phyloP scores from a whole-genome alignment of 768 basidiomycete species.

The Leccinellum rugosiceps region DNA sequence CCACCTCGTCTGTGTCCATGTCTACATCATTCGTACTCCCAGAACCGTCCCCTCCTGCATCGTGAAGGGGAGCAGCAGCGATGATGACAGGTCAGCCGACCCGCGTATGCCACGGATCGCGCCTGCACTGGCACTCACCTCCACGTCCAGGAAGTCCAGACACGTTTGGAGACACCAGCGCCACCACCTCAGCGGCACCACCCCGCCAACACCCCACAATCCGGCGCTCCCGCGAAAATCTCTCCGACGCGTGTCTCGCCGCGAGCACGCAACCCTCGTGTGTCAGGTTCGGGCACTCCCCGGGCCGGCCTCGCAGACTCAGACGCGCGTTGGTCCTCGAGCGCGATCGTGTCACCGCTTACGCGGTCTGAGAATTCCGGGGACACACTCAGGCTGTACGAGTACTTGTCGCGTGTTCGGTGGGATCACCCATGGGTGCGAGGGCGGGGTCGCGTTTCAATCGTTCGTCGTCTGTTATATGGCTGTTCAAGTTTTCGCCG shows the following conservation, averaged over 20 bases:
- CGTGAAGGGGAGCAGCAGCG: background rate
- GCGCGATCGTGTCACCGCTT: slow-evolving; percentile 15
- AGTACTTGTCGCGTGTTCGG: slow-evolving; percentile 23
- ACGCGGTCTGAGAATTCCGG: slow-evolving; percentile 25
- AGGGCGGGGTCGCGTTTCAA: too few relatives aligned
- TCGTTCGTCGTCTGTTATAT: too few relatives aligned
- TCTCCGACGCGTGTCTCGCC: slow-evolving; percentile 49
- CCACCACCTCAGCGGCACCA: too few relatives aligned
- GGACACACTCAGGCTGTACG: slow-evolving; percentile 26
- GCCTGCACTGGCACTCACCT: background rate
- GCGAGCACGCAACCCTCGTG: slow-evolving; percentile 41
- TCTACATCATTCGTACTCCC: too few relatives aligned
- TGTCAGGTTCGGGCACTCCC: slow-evolving; percentile 47
- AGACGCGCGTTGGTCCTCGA: background rate
- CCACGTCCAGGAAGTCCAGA: slow-evolving; percentile 51
- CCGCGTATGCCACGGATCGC: too few relatives aligned
- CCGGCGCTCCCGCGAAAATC: slow-evolving; percentile 60
- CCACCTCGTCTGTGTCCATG: background rate
- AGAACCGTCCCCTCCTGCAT: background rate
- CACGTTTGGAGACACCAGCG: slow-evolving; percentile 65
- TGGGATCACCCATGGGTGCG: slow-evolving; percentile 12
- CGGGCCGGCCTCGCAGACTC: slow-evolving; percentile 34
- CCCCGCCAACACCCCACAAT: slow-evolving; percentile 50
- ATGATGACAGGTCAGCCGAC: too few relatives aligned
- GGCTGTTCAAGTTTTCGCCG: too few relatives aligned